A percentile compares a stretch with the other conserved stretches of the same genome.
Conservation (phyloP, 2,329 filamentous ascomycete genomes). For the Aureobasidium sp. region DNA sequence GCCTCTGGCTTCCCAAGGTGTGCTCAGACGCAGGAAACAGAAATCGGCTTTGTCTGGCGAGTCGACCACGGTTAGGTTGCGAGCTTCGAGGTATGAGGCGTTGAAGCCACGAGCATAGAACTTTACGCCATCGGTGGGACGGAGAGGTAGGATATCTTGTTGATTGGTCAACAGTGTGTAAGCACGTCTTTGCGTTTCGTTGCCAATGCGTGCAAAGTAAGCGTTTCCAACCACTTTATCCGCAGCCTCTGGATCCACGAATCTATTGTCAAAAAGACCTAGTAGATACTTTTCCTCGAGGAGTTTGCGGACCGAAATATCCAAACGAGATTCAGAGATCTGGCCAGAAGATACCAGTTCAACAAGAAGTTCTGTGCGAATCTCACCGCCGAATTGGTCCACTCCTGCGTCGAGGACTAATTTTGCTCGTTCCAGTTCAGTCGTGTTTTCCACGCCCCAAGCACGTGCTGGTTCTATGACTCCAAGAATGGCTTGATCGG, state of each 20-base stretch:
- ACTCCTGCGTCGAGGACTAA: neutral
- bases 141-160: neutral
- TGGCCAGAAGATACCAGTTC: neutral
- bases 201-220: neutral
- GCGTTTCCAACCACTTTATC: neutral
- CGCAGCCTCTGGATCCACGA: neutral
- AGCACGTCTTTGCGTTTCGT: neutral
- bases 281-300: neutral
- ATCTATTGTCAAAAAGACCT: neutral
- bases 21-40: neutral
- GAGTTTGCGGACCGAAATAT: neutral
- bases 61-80: neutral
- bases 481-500: neutral
- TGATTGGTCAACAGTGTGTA: neutral
- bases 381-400: constrained; percentile 4
- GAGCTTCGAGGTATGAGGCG: neutral
- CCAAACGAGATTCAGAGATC: neutral
- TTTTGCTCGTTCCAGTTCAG: neutral
- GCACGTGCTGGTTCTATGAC: neutral
- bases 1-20: neutral
- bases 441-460: constrained; percentile 5
- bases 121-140: neutral
- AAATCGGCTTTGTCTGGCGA: neutral
- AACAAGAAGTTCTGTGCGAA: neutral
- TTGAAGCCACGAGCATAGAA: neutral